Evolutionary conservation across 257 asterid genomes (phyloP).

Genomic region (Solanum okadae): DNA sequence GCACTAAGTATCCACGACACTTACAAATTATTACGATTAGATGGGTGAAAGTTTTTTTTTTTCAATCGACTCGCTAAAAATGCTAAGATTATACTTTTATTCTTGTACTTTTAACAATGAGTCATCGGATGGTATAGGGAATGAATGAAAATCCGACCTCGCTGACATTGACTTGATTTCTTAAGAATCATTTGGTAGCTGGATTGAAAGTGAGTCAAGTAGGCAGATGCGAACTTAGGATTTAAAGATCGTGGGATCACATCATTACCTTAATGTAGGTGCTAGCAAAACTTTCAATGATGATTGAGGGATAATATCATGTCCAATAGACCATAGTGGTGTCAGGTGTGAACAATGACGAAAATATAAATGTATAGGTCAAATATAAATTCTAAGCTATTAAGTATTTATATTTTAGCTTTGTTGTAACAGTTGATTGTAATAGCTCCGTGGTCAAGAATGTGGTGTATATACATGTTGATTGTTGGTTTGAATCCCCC

Average conservation of each 20-base stretch:
- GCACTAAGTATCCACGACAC: not conserved
- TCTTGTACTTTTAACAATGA: not conserved
- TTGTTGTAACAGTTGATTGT: not conserved
- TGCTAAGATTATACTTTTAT: not conserved
- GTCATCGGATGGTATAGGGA: not conserved
- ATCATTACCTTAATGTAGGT: too few relatives aligned
- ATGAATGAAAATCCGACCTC: not conserved
- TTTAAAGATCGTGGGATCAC: not conserved
- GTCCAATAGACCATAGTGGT: too few relatives aligned
- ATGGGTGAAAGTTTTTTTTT: not conserved
- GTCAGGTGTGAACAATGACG: not conserved
- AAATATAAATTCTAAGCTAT: too few relatives aligned
- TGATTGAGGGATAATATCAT: not conserved
- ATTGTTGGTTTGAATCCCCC: not conserved
- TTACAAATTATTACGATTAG: not conserved
- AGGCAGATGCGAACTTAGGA: not conserved
- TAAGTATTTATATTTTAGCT: not conserved
- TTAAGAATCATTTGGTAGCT: not conserved
- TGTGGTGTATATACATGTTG: not conserved
- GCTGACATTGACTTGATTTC: not conserved
- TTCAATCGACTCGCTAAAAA: not conserved
- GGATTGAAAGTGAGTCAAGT: not conserved
- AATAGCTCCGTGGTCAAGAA: not conserved
- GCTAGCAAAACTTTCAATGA: not conserved
- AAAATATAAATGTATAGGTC: too few relatives aligned